Evolutionary conservation across 257 asterid species (phyloP).

Genomic region (Penstemon newberryi): DNA sequence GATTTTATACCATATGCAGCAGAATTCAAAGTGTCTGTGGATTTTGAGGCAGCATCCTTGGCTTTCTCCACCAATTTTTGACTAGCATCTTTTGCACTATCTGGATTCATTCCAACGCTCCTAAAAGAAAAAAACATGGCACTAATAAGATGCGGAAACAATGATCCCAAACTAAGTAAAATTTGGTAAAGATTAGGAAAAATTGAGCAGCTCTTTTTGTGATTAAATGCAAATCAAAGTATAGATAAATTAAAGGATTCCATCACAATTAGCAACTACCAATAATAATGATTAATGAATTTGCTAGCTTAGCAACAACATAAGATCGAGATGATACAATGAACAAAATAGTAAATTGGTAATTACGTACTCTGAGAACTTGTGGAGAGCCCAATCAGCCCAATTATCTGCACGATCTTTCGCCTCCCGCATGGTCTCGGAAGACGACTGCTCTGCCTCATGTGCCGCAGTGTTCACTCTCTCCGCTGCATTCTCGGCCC

Average conservation of each 20-base stretch:
- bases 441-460: background rate
- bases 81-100: constrained; percentile 34
- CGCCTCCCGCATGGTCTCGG: constrained; percentile 29
- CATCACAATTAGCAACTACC: too few relatives aligned
- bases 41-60: constrained; percentile 46
- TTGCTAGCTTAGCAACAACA: too few relatives aligned
- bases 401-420: constrained; percentile 37
- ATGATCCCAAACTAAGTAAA: too few relatives aligned
- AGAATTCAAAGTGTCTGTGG: constrained; percentile 37
- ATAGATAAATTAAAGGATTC: too few relatives aligned
- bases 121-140: constrained; percentile 12
- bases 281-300: too few relatives aligned
- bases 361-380: constrained; percentile 43
- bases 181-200: too few relatives aligned
- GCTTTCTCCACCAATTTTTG: constrained; percentile 32
- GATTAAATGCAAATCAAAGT: too few relatives aligned
- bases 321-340: too few relatives aligned
- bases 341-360: too few relatives aligned
- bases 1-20: constrained; percentile 46
- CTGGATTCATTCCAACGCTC: constrained; percentile 33
- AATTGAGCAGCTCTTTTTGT: too few relatives aligned
- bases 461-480: background rate
- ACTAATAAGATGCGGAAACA: too few relatives aligned
- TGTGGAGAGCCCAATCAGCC: constrained; percentile 50
- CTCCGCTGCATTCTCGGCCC: constrained; percentile 23